phyloP scores from a whole-genome alignment of 2,329 filamentous ascomycete genomes.

The Aspergillus sp. region DNA sequence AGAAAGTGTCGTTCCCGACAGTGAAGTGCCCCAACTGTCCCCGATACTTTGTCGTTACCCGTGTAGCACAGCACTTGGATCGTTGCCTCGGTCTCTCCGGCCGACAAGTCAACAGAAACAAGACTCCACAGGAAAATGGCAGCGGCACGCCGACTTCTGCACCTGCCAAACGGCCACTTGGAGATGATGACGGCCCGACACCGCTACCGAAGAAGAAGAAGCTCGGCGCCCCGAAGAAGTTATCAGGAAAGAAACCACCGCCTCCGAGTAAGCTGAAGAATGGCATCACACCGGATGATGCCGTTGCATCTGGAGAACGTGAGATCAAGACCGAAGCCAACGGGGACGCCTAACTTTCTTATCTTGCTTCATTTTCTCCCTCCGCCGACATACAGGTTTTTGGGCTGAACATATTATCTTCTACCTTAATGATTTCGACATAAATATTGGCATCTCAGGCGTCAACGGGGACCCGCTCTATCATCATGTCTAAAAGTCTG shows the following conservation, averaged over 20 bases:
- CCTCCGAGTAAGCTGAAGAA: constrained; percentile 46
- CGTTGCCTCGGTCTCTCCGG: constrained; percentile 64
- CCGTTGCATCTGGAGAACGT: constrained; percentile 29
- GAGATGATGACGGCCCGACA: constrained; percentile 49
- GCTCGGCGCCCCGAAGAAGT: constrained; percentile 42
- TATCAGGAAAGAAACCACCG: constrained; percentile 42
- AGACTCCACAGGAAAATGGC: constrained; percentile 51
- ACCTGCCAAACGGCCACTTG: constrained; percentile 42
- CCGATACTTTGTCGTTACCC: constrained; percentile 63
- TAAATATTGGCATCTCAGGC: constrained; percentile 35
- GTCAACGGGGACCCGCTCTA: constrained; percentile 27
- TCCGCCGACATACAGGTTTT: constrained; percentile 16
- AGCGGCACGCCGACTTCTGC: constrained; percentile 39
- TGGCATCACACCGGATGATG: constrained; percentile 42
- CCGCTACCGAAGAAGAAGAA: constrained; percentile 58
- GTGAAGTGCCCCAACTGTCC: constrained; percentile 64
- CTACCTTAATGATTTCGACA: constrained; percentile 31
- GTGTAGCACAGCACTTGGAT: constrained; percentile 65
- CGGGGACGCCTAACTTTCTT: constrained; percentile 26
- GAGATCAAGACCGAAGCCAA: constrained; percentile 43
- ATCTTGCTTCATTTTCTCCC: constrained; percentile 1
- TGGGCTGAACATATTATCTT: constrained; percentile 27
- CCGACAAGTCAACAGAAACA: constrained; percentile 53
- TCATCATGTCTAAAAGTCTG: constrained; percentile 27
- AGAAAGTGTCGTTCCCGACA: constrained; percentile 45